A percentile compares a stretch with the other conserved stretches of the same genome.
phyloP scores from a whole-genome alignment of 2,329 filamentous ascomycete genomes.

The Colletotrichum sublineola region DNA sequence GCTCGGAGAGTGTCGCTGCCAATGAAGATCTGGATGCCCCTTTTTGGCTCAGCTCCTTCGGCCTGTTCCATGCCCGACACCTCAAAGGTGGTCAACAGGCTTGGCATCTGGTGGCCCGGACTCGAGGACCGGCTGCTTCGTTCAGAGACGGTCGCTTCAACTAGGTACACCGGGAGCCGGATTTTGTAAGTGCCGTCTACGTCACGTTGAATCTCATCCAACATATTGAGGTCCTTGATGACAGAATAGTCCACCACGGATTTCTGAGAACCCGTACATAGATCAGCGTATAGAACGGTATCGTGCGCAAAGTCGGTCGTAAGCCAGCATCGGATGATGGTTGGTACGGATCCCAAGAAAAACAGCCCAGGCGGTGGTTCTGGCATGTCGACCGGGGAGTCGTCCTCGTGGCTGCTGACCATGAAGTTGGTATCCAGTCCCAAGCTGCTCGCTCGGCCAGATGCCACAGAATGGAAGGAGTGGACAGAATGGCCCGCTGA shows the following conservation, averaged over 20 bases:
- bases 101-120: constrained; percentile 83
- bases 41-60: constrained; percentile 64
- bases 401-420: constrained; percentile 71
- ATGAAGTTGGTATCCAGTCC: constrained; percentile 81
- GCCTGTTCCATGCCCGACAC: constrained; percentile 72
- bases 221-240: constrained; percentile 79
- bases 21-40: constrained; percentile 85
- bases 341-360: constrained; percentile 88
- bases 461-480: constrained; percentile 77
- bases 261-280: constrained; percentile 91
- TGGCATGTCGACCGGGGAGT: constrained; percentile 78
- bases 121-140: constrained; percentile 79
- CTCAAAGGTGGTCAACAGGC: constrained; percentile 83
- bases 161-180: constrained; percentile 86
- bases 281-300: constrained; percentile 88
- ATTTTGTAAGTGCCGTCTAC: constrained; percentile 77
- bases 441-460: constrained; percentile 88
- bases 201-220: constrained; percentile 74
- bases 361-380: constrained; percentile 87
- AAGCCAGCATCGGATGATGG: constrained; percentile 96
- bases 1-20: constrained; percentile 89
- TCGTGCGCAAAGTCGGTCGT: constrained; percentile 91
- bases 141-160: constrained; percentile 87
- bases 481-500: constrained; percentile 81
- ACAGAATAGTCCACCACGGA: constrained; percentile 85